phyloP scores from a whole-genome alignment of 1,139 yeast genomes.

The Zygoascus sp. region DNA sequence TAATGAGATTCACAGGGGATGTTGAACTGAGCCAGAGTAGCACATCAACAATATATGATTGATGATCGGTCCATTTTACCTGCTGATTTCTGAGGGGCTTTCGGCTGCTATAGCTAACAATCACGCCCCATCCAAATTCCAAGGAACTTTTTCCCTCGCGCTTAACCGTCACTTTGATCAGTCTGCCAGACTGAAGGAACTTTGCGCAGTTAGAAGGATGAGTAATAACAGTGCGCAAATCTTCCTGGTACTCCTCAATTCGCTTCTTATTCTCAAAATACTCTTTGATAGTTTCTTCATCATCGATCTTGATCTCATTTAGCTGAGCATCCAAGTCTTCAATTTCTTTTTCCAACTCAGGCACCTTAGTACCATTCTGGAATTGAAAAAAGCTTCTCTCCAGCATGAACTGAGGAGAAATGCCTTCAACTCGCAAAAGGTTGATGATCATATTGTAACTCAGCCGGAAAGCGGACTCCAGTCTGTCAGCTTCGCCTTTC shows the following conservation, averaged over 20 bases:
- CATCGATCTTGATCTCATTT: slow-evolving; percentile 55
- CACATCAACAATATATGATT: slow-evolving; percentile 81
- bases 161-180: slow-evolving; percentile 59
- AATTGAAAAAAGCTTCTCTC: slow-evolving; percentile 92
- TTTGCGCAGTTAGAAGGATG: slow-evolving; percentile 86
- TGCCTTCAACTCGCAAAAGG: slow-evolving; percentile 94
- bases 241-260: slow-evolving; percentile 64
- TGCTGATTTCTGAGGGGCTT: slow-evolving; percentile 25
- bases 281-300: slow-evolving; percentile 68
- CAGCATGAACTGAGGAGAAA: slow-evolving; percentile 95
- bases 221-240: slow-evolving; percentile 76
- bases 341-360: slow-evolving; percentile 66
- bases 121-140: slow-evolving; percentile 95
- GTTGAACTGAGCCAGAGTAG: slow-evolving; percentile 61
- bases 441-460: slow-evolving; percentile 97
- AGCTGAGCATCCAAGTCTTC: slow-evolving; percentile 48
- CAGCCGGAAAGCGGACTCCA: slow-evolving; percentile 93
- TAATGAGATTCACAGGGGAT: slow-evolving; percentile 45
- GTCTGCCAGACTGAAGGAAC: slow-evolving; percentile 84
- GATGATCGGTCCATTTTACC: slow-evolving; percentile 64
- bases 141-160: slow-evolving; percentile 20
- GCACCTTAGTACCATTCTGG: slow-evolving; percentile 88
- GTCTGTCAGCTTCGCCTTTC: slow-evolving; percentile 93
- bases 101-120: slow-evolving; percentile 71
- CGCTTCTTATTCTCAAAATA: slow-evolving; percentile 79